Base-by-base conservation (phyloP, 2,329 filamentous ascomycete genomes). In the Blastomyces emzantsi region DNA sequence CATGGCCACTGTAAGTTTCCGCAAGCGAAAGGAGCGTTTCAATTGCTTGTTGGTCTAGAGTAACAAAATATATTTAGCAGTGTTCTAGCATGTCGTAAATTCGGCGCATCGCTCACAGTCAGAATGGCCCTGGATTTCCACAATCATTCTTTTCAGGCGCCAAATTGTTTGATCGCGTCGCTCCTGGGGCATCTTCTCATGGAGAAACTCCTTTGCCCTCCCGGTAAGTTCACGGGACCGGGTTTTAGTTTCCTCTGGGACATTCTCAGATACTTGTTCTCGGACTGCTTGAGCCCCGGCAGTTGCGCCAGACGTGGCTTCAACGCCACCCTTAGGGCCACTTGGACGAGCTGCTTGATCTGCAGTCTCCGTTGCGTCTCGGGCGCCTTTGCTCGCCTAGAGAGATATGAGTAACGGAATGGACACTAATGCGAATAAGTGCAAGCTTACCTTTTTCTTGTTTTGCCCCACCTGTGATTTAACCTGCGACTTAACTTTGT, bases 101-200 rank as follows among this genome's bases (percentile, higher is more conserved):
- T 1, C 22, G 39, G 13, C n/a, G 5, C 17, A 39, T 22, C 17
- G 78, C 82, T 75, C 77, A 86, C 84, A 99, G 71, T 99, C 93
- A 64, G 90, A 85, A 73, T 97, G 94, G 63, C 93, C 90, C 79
- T 99, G 94, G 70, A 96, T 92, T 78, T 99, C 94, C 56, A 97
- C 87, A 49, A 99, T 80, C 89, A 97, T 96, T 85, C 97, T 97
- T 86, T 93, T 99, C 69, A 99, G 79, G 47, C 94, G 90, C 84
- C 87, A 96, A 70, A 97, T 87, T 63, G 87, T 88, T 81, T 96
- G 92, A 8, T 97, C 92, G 65, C 92, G 91, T 65, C 94, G 91
- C 76, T 97, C 92, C 77, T 93, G 80, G 0, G 94, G 92, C 77
- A 99, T 83, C 82, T 97, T 99, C 71, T 87, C 84, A 69, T 85